A percentile compares a stretch with the other conserved stretches of the same genome.
phyloP scores from a whole-genome alignment of 192 early-diverging fungal genomes.

The Lobosporangium transversale region DNA sequence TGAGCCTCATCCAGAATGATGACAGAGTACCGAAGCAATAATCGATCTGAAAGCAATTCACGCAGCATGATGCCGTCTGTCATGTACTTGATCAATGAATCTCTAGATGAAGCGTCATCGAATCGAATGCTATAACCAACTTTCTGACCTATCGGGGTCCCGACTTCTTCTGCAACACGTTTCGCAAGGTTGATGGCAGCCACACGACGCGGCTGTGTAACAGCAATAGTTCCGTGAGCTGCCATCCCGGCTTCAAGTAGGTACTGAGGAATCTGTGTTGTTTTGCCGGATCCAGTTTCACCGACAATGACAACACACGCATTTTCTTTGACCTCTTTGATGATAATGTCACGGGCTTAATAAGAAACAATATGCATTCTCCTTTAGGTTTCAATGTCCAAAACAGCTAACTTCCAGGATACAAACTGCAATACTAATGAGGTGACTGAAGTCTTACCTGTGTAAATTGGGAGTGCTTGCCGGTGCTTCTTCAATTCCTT shows the following conservation, averaged over 20 bases:
- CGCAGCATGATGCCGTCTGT: conserved; percentile 97
- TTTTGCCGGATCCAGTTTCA: conserved; percentile 98
- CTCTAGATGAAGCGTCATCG: conserved; percentile 83
- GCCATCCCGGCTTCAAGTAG: conserved; percentile 75
- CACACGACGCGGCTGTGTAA: conserved; percentile 88
- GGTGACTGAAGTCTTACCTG: conserved; percentile 32
- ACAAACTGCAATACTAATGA: no score
- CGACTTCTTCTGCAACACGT: conserved; percentile 84
- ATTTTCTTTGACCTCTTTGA: conserved; percentile 91
- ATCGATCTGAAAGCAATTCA: conserved; percentile 85
- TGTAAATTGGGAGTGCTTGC: conserved; percentile 32
- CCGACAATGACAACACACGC: conserved; percentile 96
- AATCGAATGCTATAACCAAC: conserved; percentile 98
- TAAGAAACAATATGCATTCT: no score
- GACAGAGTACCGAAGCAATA: conserved; percentile 81
- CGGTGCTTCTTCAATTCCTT: conserved; percentile 45
- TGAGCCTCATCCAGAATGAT: conserved; percentile 98
- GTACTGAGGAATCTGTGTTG: conserved; percentile 98
- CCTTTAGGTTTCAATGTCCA: no score
- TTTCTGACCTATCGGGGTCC: conserved; percentile 71
- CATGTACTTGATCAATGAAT: conserved; percentile 91
- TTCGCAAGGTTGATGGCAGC: conserved; percentile 85
- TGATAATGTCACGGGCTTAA: conserved; percentile 49
- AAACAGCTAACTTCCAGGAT: no score
- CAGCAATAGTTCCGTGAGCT: conserved; percentile 73